Percentiles rank a stretch among this genome's conserved stretches.
phyloP scores from a whole-genome alignment of 2,329 filamentous ascomycete genomes.

The Stagonosporopsis tanaceti region DNA sequence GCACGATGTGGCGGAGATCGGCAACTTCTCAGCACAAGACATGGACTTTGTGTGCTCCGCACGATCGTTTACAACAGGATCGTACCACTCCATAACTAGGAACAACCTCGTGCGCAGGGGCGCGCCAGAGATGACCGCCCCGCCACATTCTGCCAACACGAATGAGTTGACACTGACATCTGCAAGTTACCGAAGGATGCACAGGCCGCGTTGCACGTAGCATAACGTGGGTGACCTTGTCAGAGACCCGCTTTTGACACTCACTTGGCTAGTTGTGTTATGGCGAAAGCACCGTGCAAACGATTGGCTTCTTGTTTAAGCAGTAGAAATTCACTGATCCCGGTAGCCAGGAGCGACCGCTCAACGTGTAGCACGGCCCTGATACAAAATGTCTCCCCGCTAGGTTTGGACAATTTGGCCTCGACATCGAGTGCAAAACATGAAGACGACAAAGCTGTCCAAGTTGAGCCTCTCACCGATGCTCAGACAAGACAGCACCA shows the following conservation, averaged over 20 bases:
- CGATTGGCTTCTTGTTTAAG: neutral
- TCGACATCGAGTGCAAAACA: neutral
- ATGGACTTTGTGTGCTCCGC: constrained; percentile 13
- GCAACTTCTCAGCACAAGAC: neutral
- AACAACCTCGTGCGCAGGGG: constrained; percentile 22
- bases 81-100: constrained; percentile 12
- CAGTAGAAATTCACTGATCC: neutral
- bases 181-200: constrained; percentile 40
- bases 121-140: constrained; percentile 8
- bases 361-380: neutral
- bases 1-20: neutral
- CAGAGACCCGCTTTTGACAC: neutral
- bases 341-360: neutral
- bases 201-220: constrained; percentile 35
- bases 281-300: neutral
- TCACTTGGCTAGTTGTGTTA: neutral
- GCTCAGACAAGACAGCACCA: neutral
- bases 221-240: constrained; percentile 44
- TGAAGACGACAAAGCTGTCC: neutral
- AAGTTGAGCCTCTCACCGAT: neutral
- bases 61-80: constrained; percentile 11
- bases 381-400: neutral
- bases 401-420: neutral
- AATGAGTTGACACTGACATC: constrained; percentile 38
- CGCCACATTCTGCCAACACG: constrained; percentile 30